Percentiles rank a stretch among this genome's conserved stretches.
phyloP scores from a whole-genome alignment of 2,329 filamentous ascomycete species.

The Biscogniauxia mediterranea region DNA sequence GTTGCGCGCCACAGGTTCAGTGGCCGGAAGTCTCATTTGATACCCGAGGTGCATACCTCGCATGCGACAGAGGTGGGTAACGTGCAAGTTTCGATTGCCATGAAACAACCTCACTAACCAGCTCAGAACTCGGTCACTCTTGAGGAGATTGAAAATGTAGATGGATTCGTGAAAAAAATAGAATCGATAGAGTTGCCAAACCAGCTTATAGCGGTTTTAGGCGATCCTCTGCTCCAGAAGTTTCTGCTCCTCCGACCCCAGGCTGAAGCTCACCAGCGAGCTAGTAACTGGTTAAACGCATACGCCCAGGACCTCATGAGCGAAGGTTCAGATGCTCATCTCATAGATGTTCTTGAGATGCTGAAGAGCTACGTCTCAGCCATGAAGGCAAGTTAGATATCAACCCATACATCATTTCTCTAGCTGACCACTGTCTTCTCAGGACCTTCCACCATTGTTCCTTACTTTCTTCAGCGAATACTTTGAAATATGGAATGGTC shows the following conservation, averaged over 20 bases:
- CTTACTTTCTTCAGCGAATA: slow-evolving; percentile 52
- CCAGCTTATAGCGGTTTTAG: slow-evolving; percentile 74
- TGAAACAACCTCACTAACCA: slow-evolving; percentile 28
- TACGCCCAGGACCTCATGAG: slow-evolving; percentile 55
- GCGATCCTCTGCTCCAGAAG: slow-evolving; percentile 77
- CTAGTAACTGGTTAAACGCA: slow-evolving; percentile 58
- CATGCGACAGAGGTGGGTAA: slow-evolving; percentile 63
- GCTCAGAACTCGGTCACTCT: slow-evolving; percentile 60
- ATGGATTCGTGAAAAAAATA: slow-evolving; percentile 67
- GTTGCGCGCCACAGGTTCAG: slow-evolving; percentile 54
- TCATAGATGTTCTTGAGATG: slow-evolving; percentile 54
- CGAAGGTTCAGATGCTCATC: slow-evolving; percentile 48
- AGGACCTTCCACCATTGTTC: slow-evolving; percentile 49
- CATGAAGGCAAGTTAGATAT: slow-evolving; percentile 48
- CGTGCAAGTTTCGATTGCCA: background rate
- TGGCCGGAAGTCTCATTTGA: slow-evolving; percentile 47
- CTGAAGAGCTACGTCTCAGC: slow-evolving; percentile 55
- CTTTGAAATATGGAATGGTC: slow-evolving; percentile 62
- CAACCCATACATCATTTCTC: background rate
- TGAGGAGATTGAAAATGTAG: slow-evolving; percentile 74
- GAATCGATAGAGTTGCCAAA: slow-evolving; percentile 80
- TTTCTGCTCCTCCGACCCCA: slow-evolving; percentile 64
- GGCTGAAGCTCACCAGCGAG: slow-evolving; percentile 48
- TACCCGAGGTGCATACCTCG: slow-evolving; percentile 72
- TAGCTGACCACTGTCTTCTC: slow-evolving; percentile 16